Base-by-base conservation (phyloP, 2,329 filamentous ascomycete genomes). In the Mycosphaerella arachidis region DNA sequence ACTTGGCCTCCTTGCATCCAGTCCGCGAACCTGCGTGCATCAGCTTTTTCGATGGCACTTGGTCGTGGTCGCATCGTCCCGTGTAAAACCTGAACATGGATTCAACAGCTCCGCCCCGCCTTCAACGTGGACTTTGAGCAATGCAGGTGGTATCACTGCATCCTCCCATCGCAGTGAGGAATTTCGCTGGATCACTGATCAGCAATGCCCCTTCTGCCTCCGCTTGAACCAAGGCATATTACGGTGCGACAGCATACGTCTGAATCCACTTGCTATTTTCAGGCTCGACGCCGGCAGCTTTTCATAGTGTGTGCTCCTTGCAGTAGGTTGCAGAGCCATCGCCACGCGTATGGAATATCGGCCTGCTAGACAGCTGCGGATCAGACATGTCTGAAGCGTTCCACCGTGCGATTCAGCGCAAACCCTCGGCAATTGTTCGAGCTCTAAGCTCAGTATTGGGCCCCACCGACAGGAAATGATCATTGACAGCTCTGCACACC, bases 381-480 rank as follows among this genome's bases (percentile, higher is more conserved):
- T 18, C 24, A 35, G 27, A 12, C 6, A 3, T 9, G 18, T 8
- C 55, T 27, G 13, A 9, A 45, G 40, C 12, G 40, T 59, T 29
- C 20, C 18, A 33, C 27, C 33, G 20, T 43, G 46, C 35, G 43
- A 63, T 59, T 16, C 53, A 48, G 30, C 48, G 59, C 43, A 63
- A 48, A 13, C 52, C 56, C 8, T 27, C 59, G 18, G 18, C 43
- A 12, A 62, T 60, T n/a, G 10, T 40, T 2, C 16, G 13, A 5
- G 48, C 54, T 35, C 45, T 37, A 6, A 64, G 29, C 5, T 24
- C 6, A 55, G 55, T 18, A 13, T n/a, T 13, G 1, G 65, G 65
- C 5, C 67, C 67, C 27, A 58, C 67, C 31, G 69, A 58, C 8
- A 67, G 57, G 37, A 69, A 69, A 57, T 69, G 68, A 52, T 70